Conservation (phyloP, 2,329 filamentous ascomycete genomes). For the Cytospora piceae region DNA sequence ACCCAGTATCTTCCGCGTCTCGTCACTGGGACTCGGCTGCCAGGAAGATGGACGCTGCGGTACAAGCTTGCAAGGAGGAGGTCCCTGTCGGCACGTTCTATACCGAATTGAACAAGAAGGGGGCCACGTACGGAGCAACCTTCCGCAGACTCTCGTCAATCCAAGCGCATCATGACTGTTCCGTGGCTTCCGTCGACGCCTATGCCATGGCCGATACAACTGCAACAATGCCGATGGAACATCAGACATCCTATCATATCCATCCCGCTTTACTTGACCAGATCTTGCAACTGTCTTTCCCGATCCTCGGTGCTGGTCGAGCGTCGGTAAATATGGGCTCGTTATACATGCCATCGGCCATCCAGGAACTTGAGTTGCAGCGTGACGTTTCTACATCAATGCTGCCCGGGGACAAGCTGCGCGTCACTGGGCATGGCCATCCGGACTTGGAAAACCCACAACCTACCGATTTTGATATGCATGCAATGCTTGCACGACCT, state of each 20-base stretch:
- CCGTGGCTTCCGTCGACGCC: slow-evolving; percentile 40
- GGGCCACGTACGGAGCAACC: slow-evolving; percentile 29
- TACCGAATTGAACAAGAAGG: slow-evolving; percentile 25
- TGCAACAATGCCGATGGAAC: slow-evolving; percentile 48
- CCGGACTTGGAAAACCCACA: slow-evolving; percentile 15
- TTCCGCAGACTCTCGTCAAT: slow-evolving; percentile 24
- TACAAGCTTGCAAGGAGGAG: slow-evolving; percentile 11
- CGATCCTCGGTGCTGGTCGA: slow-evolving; percentile 41
- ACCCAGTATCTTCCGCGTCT: slow-evolving; percentile 10
- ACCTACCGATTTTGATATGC: slow-evolving; percentile 33
- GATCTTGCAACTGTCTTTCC: slow-evolving; percentile 46
- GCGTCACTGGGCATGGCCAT: slow-evolving; percentile 21
- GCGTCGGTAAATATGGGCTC: slow-evolving; percentile 17
- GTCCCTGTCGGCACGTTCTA: slow-evolving; percentile 26
- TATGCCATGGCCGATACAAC: slow-evolving; percentile 47
- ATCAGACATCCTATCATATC: slow-evolving; percentile 48
- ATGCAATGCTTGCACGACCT: slow-evolving; percentile 27
- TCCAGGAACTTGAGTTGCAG: slow-evolving; percentile 33
- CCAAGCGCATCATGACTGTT: slow-evolving; percentile 32
- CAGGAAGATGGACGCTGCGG: slow-evolving; percentile 17
- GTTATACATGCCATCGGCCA: slow-evolving; percentile 34
- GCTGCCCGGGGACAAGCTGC: slow-evolving; percentile 15
- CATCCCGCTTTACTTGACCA: slow-evolving; percentile 53
- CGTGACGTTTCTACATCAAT: slow-evolving; percentile 5
- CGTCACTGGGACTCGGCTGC: not conserved